Percentiles rank a stretch among this genome's conserved stretches.
phyloP scores from a whole-genome alignment of 139 green algal species.

The Nannochloris sp. region DNA sequence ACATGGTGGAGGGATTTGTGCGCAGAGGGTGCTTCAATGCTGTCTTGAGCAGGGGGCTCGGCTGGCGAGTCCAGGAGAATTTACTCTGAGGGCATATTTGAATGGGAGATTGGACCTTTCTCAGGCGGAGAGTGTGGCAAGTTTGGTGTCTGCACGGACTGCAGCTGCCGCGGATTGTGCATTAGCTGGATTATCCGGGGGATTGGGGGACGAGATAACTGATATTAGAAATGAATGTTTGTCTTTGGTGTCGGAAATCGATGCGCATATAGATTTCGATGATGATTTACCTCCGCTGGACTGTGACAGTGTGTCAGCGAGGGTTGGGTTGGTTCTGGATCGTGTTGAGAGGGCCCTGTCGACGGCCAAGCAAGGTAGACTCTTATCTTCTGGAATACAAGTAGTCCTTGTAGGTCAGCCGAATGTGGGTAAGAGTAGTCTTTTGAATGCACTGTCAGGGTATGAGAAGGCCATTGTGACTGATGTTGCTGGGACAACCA shows the following conservation, averaged over 20 bases:
- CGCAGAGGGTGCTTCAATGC: constrained; percentile 55
- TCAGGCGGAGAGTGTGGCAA: constrained; percentile 79
- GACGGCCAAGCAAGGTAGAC: constrained; percentile 50
- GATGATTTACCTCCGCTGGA: constrained; percentile 85
- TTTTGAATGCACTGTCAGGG: constrained; percentile 83
- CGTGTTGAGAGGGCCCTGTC: constrained; percentile 34
- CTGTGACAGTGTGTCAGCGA: constrained; percentile 20
- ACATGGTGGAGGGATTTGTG: constrained; percentile 82
- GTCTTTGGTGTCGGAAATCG: constrained; percentile 77
- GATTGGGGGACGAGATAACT: constrained; percentile 50
- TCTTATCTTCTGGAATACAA: constrained; percentile 64
- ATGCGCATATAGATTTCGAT: constrained; percentile 83
- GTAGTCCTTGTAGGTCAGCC: constrained; percentile 86
- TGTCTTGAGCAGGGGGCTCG: constrained; percentile 68
- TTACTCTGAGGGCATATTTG: constrained; percentile 93
- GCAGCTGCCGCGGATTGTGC: constrained; percentile 76
- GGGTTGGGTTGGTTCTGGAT: constrained; percentile 33
- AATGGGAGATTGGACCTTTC: constrained; percentile 87
- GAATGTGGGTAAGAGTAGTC: constrained; percentile 93
- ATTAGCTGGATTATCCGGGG: constrained; percentile 63
- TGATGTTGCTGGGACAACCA: constrained; percentile 83
- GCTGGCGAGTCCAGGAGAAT: constrained; percentile 79
- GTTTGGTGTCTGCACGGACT: constrained; percentile 76
- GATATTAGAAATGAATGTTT: constrained; percentile 49
- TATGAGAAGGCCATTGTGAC: constrained; percentile 90